These are phyloP conservation scores for Microbotryomycetes sp. DNA, from an alignment of 1,284 basidiomycete species.

Conservation along the genomic window DNA sequence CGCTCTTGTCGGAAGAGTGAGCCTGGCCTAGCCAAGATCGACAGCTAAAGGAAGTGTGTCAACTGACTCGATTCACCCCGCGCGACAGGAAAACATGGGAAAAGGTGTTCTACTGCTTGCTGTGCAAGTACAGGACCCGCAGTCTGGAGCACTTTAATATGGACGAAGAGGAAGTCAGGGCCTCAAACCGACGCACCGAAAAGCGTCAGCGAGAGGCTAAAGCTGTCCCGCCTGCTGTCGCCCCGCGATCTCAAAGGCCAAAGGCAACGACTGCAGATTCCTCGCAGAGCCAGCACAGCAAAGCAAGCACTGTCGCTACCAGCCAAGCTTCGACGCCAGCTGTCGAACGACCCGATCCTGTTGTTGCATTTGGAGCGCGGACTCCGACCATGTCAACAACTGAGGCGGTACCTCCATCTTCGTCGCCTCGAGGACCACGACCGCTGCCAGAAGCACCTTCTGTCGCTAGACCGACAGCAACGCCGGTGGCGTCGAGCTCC, in stretches of 20 bases:
- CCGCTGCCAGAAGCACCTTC: conserved; percentile 23
- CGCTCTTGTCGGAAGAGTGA: conserved; percentile 52
- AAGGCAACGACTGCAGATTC: not conserved
- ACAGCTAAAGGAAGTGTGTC: not conserved
- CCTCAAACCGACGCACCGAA: conserved; percentile 5
- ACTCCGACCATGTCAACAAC: not conserved
- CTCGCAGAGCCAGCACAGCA: not conserved
- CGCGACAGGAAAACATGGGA: conserved; percentile 68
- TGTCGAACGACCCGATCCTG: not conserved
- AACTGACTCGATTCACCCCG: conserved; percentile 44
- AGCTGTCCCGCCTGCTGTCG: not conserved
- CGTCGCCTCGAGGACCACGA: conserved; percentile 28
- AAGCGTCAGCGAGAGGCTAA: not conserved
- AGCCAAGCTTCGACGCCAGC: conserved; percentile 18
- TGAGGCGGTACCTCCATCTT: conserved; percentile 14
- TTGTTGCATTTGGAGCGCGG: not conserved
- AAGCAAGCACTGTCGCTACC: not conserved
- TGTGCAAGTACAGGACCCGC: conserved; percentile 67
- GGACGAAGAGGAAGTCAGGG: conserved; percentile 51
- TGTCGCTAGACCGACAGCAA: conserved; percentile 3
- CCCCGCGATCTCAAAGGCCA: not conserved
- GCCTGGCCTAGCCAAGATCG: not conserved
- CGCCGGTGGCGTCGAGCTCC: conserved; percentile 35
- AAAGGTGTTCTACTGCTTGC: conserved; percentile 82
- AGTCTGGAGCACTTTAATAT: conserved; percentile 59